phyloP scores from a whole-genome alignment of 495 filamentous ascomycete genomes.

The Annulohypoxylon bovei region DNA sequence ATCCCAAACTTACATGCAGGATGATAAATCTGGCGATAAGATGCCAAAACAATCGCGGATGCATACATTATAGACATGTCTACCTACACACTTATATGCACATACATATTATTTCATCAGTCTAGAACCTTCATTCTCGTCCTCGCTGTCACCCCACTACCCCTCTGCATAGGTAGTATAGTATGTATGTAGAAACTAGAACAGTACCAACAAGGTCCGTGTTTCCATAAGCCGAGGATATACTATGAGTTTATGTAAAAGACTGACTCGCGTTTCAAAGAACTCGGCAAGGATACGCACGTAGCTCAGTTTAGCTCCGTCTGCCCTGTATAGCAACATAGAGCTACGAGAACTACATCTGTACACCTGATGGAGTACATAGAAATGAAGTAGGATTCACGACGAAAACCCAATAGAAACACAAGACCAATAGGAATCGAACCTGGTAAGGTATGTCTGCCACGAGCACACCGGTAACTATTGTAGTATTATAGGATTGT shows the following conservation, averaged over 20 bases:
- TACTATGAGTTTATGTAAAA: not conserved
- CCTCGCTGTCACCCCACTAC: slow-evolving; percentile 9
- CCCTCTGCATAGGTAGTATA: not conserved
- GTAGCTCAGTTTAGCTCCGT: not conserved
- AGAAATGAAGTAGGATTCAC: not conserved
- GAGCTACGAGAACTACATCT: not conserved
- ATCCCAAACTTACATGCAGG: slow-evolving; percentile 13
- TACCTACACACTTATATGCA: not conserved
- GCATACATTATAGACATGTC: not conserved
- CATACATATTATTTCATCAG: slow-evolving; percentile 2
- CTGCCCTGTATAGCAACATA: slow-evolving; percentile 2
- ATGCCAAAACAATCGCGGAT: slow-evolving; percentile 17
- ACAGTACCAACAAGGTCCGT: slow-evolving; percentile 10
- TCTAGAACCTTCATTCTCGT: slow-evolving; percentile 13
- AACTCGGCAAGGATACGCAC: slow-evolving; percentile 6
- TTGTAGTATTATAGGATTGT: not conserved
- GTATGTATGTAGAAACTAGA: not conserved
- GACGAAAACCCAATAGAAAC: slow-evolving; percentile 6
- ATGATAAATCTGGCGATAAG: slow-evolving; percentile 25
- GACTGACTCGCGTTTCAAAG: slow-evolving; percentile 11
- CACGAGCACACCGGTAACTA: slow-evolving; percentile 13
- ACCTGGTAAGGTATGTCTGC: slow-evolving; percentile 25
- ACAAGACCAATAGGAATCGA: slow-evolving; percentile 33
- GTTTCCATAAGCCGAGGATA: not conserved
- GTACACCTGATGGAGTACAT: not conserved